Percentiles rank a stretch among this genome's conserved stretches.
phyloP scores from a whole-genome alignment of 2,329 filamentous ascomycete species.

The Xylariales sp. region DNA sequence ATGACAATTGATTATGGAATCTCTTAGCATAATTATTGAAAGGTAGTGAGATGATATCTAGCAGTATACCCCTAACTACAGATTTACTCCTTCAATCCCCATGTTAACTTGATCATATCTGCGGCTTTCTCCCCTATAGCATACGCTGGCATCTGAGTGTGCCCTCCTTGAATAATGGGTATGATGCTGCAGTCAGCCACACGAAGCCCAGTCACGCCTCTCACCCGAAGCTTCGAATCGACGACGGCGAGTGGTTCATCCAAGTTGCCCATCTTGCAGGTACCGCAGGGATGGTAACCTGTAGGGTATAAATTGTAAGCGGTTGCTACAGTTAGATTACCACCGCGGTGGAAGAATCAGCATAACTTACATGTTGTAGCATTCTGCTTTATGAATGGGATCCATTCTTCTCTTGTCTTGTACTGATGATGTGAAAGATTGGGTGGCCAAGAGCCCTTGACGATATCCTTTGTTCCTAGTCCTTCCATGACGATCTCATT shows the following conservation, averaged over 20 bases:
- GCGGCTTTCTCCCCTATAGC: slow-evolving; percentile 44
- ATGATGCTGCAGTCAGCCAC: slow-evolving; percentile 51
- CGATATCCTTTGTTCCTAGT: slow-evolving; percentile 50
- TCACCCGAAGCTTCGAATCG: slow-evolving; percentile 47
- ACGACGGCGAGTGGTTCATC: slow-evolving; percentile 46
- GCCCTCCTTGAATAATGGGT: slow-evolving; percentile 44
- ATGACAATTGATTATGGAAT: no score
- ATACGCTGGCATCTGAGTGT: slow-evolving; percentile 51
- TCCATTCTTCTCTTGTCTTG: slow-evolving; percentile 53
- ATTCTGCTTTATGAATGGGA: slow-evolving; percentile 50
- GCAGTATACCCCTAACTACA: no score
- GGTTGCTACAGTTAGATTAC: neutral
- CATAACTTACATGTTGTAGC: slow-evolving; percentile 53
- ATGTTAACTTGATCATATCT: slow-evolving; percentile 42
- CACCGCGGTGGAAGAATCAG: no score
- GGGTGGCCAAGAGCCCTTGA: slow-evolving; percentile 57
- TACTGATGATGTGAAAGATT: slow-evolving; percentile 46
- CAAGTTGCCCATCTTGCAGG: slow-evolving; percentile 45
- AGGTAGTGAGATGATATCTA: no score
- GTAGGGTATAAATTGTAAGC: neutral
- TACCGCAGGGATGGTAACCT: slow-evolving; percentile 54
- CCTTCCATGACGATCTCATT: slow-evolving; percentile 59
- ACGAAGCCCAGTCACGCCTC: slow-evolving; percentile 46
- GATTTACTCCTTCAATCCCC: no score
- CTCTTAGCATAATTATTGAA: no score